Evolutionary conservation across 352 stramenopile genomes (phyloP).

Genomic region (Hyaloperonospora brassicae): DNA sequence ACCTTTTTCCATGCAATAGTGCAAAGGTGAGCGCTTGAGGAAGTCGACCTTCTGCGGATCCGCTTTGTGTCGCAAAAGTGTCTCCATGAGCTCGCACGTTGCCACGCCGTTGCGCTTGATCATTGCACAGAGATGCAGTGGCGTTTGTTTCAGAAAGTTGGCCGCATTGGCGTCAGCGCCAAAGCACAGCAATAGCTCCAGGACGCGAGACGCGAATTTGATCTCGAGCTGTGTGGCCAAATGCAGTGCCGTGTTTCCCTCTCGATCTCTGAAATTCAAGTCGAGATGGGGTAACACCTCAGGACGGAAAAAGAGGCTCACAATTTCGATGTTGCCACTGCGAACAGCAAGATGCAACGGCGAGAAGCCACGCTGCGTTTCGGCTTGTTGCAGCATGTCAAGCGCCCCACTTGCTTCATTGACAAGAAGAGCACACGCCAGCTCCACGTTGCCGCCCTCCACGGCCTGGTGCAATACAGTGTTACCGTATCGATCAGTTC

Average conservation of each 20-base stretch:
- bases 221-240: conserved; percentile 51
- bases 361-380: conserved; percentile 53
- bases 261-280: conserved; percentile 51
- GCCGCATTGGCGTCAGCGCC: conserved; percentile 48
- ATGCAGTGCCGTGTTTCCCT: conserved; percentile 68
- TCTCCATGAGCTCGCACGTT: conserved; percentile 48
- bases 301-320: conserved; percentile 68
- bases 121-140: conserved; percentile 66
- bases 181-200: conserved; percentile 65
- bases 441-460: conserved; percentile 35
- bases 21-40: conserved; percentile 64
- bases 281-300: conserved; percentile 66
- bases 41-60: conserved; percentile 52
- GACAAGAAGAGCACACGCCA: conserved; percentile 42
- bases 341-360: conserved; percentile 57
- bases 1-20: conserved; percentile 78
- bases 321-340: conserved; percentile 48
- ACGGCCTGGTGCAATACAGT: conserved; percentile 47
- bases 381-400: conserved; percentile 42
- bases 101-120: conserved; percentile 41
- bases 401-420: conserved; percentile 29
- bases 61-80: conserved; percentile 46
- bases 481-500: conserved; percentile 48
- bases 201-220: conserved; percentile 50
- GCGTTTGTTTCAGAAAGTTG: conserved; percentile 69